Percentiles rank a stretch among this genome's conserved stretches.
phyloP scores from a whole-genome alignment of 345 rosid species.

The Aegle marmelos region DNA sequence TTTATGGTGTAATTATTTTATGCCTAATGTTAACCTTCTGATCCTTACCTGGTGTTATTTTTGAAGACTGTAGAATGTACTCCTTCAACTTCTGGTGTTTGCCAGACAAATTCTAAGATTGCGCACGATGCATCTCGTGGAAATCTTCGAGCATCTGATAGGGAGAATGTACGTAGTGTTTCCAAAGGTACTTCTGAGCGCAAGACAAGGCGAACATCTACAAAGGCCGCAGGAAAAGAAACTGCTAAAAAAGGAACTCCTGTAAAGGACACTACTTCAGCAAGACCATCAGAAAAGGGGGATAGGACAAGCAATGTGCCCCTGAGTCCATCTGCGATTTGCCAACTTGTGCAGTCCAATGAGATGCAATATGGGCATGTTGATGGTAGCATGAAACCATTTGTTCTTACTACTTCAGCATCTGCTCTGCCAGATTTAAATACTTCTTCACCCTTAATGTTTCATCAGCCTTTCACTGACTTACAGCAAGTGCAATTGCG shows the following conservation, averaged over 20 bases:
- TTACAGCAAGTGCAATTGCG: slow-evolving; percentile 98
- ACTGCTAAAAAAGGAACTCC: slow-evolving; percentile 51
- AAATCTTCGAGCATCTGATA: slow-evolving; percentile 39
- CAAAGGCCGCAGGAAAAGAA: slow-evolving; percentile 59
- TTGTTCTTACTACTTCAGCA: slow-evolving; percentile 43
- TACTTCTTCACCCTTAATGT: slow-evolving; percentile 46
- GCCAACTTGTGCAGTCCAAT: slow-evolving; percentile 52
- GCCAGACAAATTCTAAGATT: slow-evolving; percentile 41
- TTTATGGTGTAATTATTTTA: background rate
- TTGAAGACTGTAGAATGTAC: slow-evolving; percentile 58
- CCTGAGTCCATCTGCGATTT: slow-evolving; percentile 39
- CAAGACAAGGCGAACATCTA: slow-evolving; percentile 63
- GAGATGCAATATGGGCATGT: slow-evolving; percentile 53
- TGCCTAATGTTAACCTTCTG: background rate
- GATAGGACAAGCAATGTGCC: slow-evolving; percentile 41
- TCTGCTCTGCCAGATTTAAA: slow-evolving; percentile 74
- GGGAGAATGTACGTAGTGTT: slow-evolving; percentile 26
- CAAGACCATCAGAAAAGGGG: slow-evolving; percentile 44
- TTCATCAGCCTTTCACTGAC: slow-evolving; percentile 93
- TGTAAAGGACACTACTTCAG: slow-evolving; percentile 39
- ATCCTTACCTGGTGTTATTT: slow-evolving; percentile 6
- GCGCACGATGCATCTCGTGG: slow-evolving; percentile 31
- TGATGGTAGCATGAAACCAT: slow-evolving; percentile 44
- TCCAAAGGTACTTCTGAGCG: slow-evolving; percentile 63
- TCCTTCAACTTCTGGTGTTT: slow-evolving; percentile 45